These are phyloP conservation scores for Clitoria ternatea DNA, from an alignment of 306 rosid genomes.

Conservation along the genomic window DNA sequence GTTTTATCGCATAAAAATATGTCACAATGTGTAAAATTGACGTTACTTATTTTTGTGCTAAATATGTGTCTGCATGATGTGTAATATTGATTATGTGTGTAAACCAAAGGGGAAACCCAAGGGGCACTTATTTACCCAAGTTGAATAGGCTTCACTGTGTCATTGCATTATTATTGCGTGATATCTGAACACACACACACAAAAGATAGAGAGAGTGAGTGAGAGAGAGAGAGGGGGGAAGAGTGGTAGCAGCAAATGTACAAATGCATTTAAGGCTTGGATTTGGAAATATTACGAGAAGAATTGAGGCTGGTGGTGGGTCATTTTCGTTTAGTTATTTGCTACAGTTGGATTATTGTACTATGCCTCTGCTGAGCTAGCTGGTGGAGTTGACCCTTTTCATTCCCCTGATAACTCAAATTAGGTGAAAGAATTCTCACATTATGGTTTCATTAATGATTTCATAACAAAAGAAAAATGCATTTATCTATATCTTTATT, in stretches of 20 bases:
- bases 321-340: conserved; percentile 62
- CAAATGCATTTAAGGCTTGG: conserved; percentile 46
- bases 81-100: not conserved
- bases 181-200: not conserved
- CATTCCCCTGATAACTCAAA: conserved; percentile 2
- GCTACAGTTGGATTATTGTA: conserved; percentile 30
- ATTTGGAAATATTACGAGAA: conserved; percentile 46
- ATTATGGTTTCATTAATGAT: too few relatives aligned
- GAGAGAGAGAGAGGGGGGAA: not conserved
- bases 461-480: not conserved
- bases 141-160: not conserved
- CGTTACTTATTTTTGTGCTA: not conserved
- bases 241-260: conserved; percentile 19
- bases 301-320: conserved; percentile 49
- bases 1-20: too few relatives aligned
- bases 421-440: not conserved
- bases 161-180: conserved; percentile 5
- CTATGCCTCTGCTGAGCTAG: conserved; percentile 36
- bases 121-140: not conserved
- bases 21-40: too few relatives aligned
- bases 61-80: not conserved
- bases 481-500: not conserved
- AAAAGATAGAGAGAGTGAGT: not conserved
- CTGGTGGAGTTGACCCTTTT: conserved; percentile 31
- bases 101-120: not conserved